These are phyloP conservation scores for Sesbania bispinosa DNA, from an alignment of 306 rosid species.

Conservation along the genomic window DNA sequence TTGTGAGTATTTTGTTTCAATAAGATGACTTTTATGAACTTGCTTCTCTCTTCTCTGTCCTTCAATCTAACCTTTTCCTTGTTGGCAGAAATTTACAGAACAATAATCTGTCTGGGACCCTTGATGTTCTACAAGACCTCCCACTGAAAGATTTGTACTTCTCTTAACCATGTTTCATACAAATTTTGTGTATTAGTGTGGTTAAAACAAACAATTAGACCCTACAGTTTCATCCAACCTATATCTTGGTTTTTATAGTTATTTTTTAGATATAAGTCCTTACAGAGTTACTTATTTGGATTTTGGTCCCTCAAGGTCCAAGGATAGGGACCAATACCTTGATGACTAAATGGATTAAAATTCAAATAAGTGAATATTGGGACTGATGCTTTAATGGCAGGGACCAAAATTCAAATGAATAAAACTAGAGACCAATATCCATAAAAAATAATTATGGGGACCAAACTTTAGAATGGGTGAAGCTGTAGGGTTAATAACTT, in stretches of 20 bases:
- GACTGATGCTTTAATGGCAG: neutral
- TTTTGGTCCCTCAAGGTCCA: neutral
- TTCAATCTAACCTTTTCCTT: conserved; percentile 37
- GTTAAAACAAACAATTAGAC: too few species aligned
- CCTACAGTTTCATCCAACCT: too few species aligned
- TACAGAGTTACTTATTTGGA: neutral
- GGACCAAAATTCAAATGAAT: neutral
- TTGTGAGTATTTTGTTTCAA: conserved; percentile 70
- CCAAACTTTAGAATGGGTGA: neutral
- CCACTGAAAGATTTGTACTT: conserved; percentile 74
- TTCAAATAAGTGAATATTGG: neutral
- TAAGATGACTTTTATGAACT: too few species aligned
- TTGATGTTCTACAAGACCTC: conserved; percentile 78
- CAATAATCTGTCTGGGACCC: conserved; percentile 84
- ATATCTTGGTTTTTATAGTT: neutral
- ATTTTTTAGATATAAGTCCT: neutral
- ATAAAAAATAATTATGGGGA: neutral
- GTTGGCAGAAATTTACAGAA: conserved; percentile 77
- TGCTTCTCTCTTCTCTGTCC: too few species aligned
- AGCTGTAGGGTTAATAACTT: neutral
- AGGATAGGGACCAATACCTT: neutral
- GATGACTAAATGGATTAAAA: neutral
- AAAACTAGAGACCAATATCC: neutral
- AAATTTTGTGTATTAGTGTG: too few species aligned
- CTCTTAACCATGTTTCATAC: conserved; percentile 37